Evolutionary conservation across 148 eudicot genomes (phyloP).

Genomic region (Cornus kousa): DNA sequence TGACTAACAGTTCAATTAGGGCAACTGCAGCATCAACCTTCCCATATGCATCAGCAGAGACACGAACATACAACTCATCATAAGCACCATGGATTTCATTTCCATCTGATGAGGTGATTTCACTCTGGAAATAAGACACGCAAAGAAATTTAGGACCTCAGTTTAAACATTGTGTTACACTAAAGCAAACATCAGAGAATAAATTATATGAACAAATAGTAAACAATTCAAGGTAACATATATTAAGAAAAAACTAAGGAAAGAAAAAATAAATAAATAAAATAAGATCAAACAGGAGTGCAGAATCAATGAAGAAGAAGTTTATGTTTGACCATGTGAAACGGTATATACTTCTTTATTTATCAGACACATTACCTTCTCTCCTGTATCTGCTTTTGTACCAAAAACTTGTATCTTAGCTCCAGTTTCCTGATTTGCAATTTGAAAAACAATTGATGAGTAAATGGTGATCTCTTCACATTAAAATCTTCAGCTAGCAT

Average conservation of each 20-base stretch:
- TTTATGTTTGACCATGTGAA: not conserved
- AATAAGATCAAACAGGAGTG: not conserved
- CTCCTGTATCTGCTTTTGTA: constrained; percentile 39
- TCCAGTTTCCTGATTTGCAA: constrained; percentile 68
- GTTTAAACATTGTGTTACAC: not conserved
- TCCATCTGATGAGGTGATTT: constrained; percentile 47
- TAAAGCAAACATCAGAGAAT: not conserved
- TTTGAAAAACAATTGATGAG: constrained; percentile 1
- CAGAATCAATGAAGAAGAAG: not conserved
- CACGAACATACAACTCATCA: constrained; percentile 53
- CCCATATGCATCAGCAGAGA: constrained; percentile 69
- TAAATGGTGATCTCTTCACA: not conserved
- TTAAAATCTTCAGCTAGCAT: not conserved
- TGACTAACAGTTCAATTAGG: constrained; percentile 58
- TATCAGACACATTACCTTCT: constrained; percentile 33
- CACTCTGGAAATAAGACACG: constrained; percentile 33
- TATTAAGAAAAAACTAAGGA: not conserved
- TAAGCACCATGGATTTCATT: constrained; percentile 44
- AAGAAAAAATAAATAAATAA: not conserved
- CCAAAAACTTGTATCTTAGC: constrained; percentile 66
- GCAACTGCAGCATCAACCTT: constrained; percentile 80
- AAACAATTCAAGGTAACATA: not conserved
- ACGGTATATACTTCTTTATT: not conserved
- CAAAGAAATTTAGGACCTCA: not conserved
- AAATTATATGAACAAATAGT: not conserved